Base-by-base conservation (phyloP, 1,284 basidiomycete genomes). In the Marasmius tenuissimus region DNA sequence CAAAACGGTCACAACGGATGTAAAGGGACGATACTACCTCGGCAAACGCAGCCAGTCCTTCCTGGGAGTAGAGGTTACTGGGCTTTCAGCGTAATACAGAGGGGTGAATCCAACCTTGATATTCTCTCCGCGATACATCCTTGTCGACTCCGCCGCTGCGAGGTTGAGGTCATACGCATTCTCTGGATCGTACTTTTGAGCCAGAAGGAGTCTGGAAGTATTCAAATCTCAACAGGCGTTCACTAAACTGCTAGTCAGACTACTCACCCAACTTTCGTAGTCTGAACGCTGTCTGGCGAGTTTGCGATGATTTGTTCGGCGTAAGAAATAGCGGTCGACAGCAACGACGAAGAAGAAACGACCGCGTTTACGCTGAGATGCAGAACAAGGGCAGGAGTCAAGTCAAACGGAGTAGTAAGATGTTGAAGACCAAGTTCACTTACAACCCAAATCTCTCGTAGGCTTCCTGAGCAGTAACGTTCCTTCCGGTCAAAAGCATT, bases 211-310 rank as follows among this genome's bases (percentile, higher is more conserved):
- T 0, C 45, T 47, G 45, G 7, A 20, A 5, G n/a, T 18, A n/a
- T 12, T 42, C 40, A 47, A 14, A 20, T 47, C 45, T 18, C 16
- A 2, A 20, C 12, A 42, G 1, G 16, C n/a, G 9, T 47, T 4
- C 45, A 47, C 20, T 14, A n/a, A 20, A 47, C 11, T 5, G 16
- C 16, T n/a, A 18, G 9, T 2, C 16, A 47, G 16, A 47, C n/a
- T 47, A 14, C 45, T 47, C 20, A 47, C 45, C 81, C 89, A 18
- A 83, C 79, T 72, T 95, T 96, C 9, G 92, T 91, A 55, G 86
- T 83, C 65, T 90, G 87, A 1, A 95, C 87, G 0, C 92, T 83
- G 71, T 95, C 93, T 0, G 94, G 93, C 3, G 91, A 93, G 69
- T 91, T 91, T 18, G 73, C 70, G 16, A 76, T 77, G 64, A 95